A percentile compares a stretch with the other conserved stretches of the same genome.
Evolutionary conservation across 257 asterid species (phyloP).

Genomic region (Misopates orontium): DNA sequence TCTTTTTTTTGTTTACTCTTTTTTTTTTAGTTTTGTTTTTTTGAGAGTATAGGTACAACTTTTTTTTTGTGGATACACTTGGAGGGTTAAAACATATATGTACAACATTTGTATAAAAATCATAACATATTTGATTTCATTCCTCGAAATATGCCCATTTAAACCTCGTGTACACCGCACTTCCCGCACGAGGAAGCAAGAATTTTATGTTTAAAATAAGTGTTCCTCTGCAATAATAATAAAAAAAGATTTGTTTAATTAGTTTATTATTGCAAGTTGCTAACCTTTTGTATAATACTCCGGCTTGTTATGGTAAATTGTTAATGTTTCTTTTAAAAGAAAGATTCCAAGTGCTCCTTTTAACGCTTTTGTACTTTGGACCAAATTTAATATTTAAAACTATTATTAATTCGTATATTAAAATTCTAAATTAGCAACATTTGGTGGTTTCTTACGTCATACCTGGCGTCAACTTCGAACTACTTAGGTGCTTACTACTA

Average conservation of each 20-base stretch:
- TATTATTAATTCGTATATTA: no score
- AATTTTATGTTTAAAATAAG: slow-evolving; percentile 3
- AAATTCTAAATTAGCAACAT: background rate
- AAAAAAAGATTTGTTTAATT: background rate
- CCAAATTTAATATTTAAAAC: background rate
- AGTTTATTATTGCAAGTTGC: background rate
- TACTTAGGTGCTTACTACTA: no score
- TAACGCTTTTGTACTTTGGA: background rate
- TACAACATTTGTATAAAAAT: no score
- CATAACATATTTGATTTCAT: no score
- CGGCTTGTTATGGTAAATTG: slow-evolving; percentile 9
- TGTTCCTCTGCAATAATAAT: background rate
- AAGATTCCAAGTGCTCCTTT: slow-evolving; percentile 12
- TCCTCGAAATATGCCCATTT: no score
- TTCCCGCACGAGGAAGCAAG: background rate
- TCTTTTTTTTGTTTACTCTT: no score
- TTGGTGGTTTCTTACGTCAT: no score
- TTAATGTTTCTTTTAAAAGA: slow-evolving; percentile 18
- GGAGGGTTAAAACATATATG: no score
- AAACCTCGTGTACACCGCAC: background rate
- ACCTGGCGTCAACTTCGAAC: no score
- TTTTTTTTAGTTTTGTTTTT: no score
- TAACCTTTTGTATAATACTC: background rate
- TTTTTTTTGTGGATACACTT: no score
- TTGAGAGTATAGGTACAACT: no score